phyloP scores from a whole-genome alignment of 805 yeast genomes.

The Millerozyma miso region DNA sequence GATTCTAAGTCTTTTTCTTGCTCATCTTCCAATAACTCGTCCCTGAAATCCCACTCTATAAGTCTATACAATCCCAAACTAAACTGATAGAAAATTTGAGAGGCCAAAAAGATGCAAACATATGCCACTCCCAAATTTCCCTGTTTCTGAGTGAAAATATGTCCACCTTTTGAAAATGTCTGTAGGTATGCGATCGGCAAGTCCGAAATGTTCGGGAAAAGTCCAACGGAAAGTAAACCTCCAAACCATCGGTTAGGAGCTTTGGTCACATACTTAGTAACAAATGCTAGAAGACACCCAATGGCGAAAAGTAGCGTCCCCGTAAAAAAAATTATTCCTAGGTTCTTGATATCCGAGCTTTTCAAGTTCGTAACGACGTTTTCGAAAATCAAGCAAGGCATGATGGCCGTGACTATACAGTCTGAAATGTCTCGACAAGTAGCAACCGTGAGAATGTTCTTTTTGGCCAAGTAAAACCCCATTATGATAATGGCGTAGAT shows the following conservation, averaged over 20 bases:
- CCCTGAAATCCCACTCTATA: constrained; percentile 65
- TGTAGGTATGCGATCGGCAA: constrained; percentile 81
- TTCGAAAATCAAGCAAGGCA: constrained; percentile 74
- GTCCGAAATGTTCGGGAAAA: constrained; percentile 77
- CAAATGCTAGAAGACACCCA: constrained; percentile 46
- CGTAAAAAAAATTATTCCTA: constrained; percentile 57
- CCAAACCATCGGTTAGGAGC: constrained; percentile 75
- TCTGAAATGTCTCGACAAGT: constrained; percentile 68
- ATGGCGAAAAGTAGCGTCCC: constrained; percentile 48
- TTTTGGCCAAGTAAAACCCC: constrained; percentile 63
- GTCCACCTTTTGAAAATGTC: constrained; percentile 61
- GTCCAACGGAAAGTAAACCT: constrained; percentile 66
- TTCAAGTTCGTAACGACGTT: constrained; percentile 66
- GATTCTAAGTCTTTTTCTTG: constrained; percentile 9
- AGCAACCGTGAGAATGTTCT: constrained; percentile 60
- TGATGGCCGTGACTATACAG: constrained; percentile 59
- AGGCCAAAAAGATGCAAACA: constrained; percentile 69
- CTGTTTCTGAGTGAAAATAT: constrained; percentile 50
- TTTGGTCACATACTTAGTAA: constrained; percentile 45
- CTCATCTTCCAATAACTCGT: constrained; percentile 15
- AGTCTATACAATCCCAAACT: constrained; percentile 71
- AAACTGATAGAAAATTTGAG: constrained; percentile 65
- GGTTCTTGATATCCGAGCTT: constrained; percentile 61
- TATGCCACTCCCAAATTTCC: constrained; percentile 80
- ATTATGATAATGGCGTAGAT: constrained; percentile 66